A percentile compares a stretch with the other conserved stretches of the same genome.
Conservation (phyloP, 768 basidiomycete genomes). For the Trametes cingulata region DNA sequence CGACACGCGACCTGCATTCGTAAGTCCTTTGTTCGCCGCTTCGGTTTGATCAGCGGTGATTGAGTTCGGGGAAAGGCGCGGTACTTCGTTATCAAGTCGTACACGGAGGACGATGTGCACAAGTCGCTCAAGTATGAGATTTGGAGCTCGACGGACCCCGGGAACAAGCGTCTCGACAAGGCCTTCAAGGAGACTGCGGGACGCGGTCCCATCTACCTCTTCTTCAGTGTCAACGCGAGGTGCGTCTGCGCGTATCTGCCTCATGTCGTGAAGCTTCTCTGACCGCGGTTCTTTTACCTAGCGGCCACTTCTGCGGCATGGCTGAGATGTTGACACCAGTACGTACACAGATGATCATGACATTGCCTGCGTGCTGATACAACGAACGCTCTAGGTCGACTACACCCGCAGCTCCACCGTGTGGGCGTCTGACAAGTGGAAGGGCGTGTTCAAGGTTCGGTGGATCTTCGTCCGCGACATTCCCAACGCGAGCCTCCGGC, state of each 20-base stretch:
- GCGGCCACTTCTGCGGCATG: slow-evolving; percentile 98
- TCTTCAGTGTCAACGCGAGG: slow-evolving; percentile 97
- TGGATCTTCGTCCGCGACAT: slow-evolving; percentile 99
- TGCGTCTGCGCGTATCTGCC: slow-evolving; percentile 19
- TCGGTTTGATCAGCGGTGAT: slow-evolving; percentile 6
- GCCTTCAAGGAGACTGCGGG: slow-evolving; percentile 95
- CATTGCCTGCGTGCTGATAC: background rate
- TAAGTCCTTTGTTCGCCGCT: slow-evolving; percentile 38
- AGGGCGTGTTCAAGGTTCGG: slow-evolving; percentile 96
- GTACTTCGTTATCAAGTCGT: slow-evolving; percentile 98
- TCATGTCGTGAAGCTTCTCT: background rate
- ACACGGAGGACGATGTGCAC: slow-evolving; percentile 98
- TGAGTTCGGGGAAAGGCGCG: slow-evolving; percentile 57
- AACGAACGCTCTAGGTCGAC: slow-evolving; percentile 59
- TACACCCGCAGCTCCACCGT: slow-evolving; percentile 94
- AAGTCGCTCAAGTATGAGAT: slow-evolving; percentile 98
- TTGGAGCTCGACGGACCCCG: slow-evolving; percentile 96
- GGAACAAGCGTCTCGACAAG: slow-evolving; percentile 95
- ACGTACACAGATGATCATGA: slow-evolving; percentile 27
- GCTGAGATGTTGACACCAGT: slow-evolving; percentile 97
- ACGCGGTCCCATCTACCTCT: slow-evolving; percentile 93
- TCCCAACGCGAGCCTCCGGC: slow-evolving; percentile 84
- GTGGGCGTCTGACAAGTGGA: slow-evolving; percentile 99
- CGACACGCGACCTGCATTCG: slow-evolving; percentile 77
- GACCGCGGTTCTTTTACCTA: slow-evolving; percentile 29